Evolutionary conservation across 2,329 filamentous ascomycete genomes (phyloP).

Genomic region (Cladorrhinum sp.): DNA sequence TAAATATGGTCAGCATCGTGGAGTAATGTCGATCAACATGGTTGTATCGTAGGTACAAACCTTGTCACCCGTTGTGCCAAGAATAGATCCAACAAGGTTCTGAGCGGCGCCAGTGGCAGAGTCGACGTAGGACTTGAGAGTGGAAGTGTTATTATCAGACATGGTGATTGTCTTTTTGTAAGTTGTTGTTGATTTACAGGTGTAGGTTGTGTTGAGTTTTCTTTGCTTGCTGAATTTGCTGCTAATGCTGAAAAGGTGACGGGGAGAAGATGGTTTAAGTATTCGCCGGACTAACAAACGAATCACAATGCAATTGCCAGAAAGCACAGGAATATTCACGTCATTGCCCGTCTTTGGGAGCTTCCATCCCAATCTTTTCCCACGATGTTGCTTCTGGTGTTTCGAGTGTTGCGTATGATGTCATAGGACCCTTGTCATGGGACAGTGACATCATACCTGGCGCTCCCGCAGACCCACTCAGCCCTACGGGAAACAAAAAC

Average conservation of each 20-base stretch:
- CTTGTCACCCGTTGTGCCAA: conserved; percentile 67
- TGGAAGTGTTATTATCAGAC: conserved; percentile 60
- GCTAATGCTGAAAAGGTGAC: conserved; percentile 1
- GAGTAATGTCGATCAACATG: conserved; percentile 14
- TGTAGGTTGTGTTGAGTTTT: no score
- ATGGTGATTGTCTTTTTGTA: conserved; percentile 31
- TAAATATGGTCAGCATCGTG: conserved; percentile 28
- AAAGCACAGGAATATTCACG: conserved; percentile 2
- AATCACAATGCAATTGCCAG: neutral
- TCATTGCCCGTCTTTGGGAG: conserved; percentile 1
- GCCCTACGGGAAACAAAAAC: conserved; percentile 3
- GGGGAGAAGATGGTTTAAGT: neutral
- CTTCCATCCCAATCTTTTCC: neutral
- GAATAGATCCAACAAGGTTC: conserved; percentile 67
- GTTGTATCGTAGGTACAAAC: conserved; percentile 35
- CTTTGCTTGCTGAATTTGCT: neutral
- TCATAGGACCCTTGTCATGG: conserved; percentile 14
- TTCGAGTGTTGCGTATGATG: conserved; percentile 17
- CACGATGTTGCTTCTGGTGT: conserved; percentile 2
- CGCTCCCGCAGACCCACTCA: conserved; percentile 3
- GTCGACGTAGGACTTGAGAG: conserved; percentile 75
- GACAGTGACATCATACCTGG: conserved; percentile 20
- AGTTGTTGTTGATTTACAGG: neutral
- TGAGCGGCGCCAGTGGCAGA: conserved; percentile 70
- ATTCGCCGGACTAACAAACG: neutral